Evolutionary conservation across 768 basidiomycete genomes (phyloP), one percentile per base, ranked within the genome.

Genomic region (Phaffia australis): DNA sequence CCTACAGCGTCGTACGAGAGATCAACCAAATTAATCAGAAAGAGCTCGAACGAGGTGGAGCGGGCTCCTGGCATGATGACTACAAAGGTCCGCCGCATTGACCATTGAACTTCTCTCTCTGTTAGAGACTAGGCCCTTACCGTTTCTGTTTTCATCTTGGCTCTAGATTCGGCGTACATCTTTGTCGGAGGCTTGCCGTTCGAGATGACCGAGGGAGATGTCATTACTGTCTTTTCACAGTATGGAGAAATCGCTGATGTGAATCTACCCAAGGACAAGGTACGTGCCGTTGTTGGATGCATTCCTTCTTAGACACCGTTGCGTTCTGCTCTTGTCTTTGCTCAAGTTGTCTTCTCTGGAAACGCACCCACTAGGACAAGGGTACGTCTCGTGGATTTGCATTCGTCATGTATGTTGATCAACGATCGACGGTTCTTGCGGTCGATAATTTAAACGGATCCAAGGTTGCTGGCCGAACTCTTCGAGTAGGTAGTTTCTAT

Each of bases 381-480:
- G 90, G 91, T 29, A 93, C 94, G 74, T 81, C 86, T 0, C 85
- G 79, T 73, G 95, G 95, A 1, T 99, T 98, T 75, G 93, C 84
- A 11, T 99, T 97, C 79, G 80, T 98, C 70, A 97, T 98, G 95
- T 99, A 98, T 76, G 91, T 94, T 77, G 92, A 99, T 76, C 95
- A 99, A 78, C 83, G 90, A 57, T 94, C 90, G 68, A 99, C 95
- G 7, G 76, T 97, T 60, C 81, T 99, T 58, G 95, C 95, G 11
- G 94, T 99, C 69, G 95, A 99, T 79, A 99, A 99, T 79, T 84
- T 99, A 77, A 98, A 95, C 73, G 95, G 95, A 51, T 89, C 92
- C 56, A 84, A 84, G 63, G 86, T 98, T 51, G 79, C 95, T 42
- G 89, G 87, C 19, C 81, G 85, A 71, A 94, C 85, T 2, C 79